Evolutionary conservation across 2,329 filamentous ascomycete species (phyloP).

Genomic region (Aspergillus oerlinghausenensis): DNA sequence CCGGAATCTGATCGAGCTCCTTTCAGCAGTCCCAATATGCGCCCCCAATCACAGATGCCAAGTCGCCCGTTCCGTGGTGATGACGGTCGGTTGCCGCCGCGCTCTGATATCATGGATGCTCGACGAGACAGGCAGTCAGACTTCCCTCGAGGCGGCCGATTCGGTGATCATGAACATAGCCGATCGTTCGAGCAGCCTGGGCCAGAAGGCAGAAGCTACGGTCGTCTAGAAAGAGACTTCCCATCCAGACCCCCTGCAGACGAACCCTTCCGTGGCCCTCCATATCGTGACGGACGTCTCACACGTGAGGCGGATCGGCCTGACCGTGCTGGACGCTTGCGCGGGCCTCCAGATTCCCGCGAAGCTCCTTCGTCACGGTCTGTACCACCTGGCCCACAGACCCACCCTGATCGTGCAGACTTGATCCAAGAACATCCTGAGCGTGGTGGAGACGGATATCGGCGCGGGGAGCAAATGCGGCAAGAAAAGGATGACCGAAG

Average conservation of each 20-base stretch:
- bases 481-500: constrained; percentile 32
- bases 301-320: constrained; percentile 35
- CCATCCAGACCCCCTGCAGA: constrained; percentile 30
- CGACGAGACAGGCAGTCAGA: constrained; percentile 38
- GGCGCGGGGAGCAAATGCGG: constrained; percentile 26
- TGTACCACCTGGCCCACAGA: constrained; percentile 24
- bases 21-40: constrained; percentile 20
- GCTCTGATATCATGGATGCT: constrained; percentile 36
- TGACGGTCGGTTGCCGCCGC: constrained; percentile 35
- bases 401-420: constrained; percentile 31
- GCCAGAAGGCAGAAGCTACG: constrained; percentile 31
- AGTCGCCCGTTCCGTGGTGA: constrained; percentile 34
- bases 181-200: constrained; percentile 33
- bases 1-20: constrained; percentile 34
- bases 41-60: constrained; percentile 34
- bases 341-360: constrained; percentile 22
- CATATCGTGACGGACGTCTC: constrained; percentile 31
- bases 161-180: constrained; percentile 34
- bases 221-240: constrained; percentile 36
- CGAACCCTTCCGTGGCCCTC: constrained; percentile 35
- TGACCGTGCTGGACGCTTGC: constrained; percentile 32
- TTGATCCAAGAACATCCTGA: constrained; percentile 31
- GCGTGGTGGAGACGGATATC: constrained; percentile 23
- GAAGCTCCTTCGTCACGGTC: constrained; percentile 23
- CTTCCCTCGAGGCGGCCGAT: constrained; percentile 31